Evolutionary conservation across 768 basidiomycete genomes (phyloP), one percentile per base, ranked within the genome.

Genomic region (Hericium alpestre): DNA sequence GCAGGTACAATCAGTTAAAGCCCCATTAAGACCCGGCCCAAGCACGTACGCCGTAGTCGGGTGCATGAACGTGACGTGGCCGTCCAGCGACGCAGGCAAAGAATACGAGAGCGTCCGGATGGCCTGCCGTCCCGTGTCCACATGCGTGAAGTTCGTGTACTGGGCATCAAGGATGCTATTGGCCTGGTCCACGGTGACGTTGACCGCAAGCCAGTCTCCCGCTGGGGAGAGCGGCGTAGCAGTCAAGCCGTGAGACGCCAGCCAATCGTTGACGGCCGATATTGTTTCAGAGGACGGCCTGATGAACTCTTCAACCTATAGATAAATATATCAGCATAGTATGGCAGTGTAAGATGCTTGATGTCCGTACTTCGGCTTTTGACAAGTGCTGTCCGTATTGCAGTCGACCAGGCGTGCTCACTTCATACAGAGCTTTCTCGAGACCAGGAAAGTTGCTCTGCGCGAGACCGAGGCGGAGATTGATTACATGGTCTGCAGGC

Each of bases 51-150:
- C 56, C 16, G 52, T 57, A 1, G 63, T 62, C 3, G 63, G 63
- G 56, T 64, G 63, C 12, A 64, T 52, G 20, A 64, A 55, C 46
- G 58, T 46, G 38, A 64, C 39, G 37, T 58, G 56, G 16, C 54
- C 48, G 38, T 58, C 11, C 10, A 64, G 53, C 20, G 50, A 22
- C 1, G 52, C 54, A 54, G 58, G 57, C 49, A 63, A 2, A 6
- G 27, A 46, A 41, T 46, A 41, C n/a, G 9, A 32, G 49, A 61
- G 20, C 37, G 53, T 46, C 51, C 61, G 25, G 53, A 55, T 25
- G 53, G 53, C 38, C 61, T 57, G 11, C 57, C 47, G 43, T 54
- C 61, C 32, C 40, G 56, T 43, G 53, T 43, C 12, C 53, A 37
- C 40, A 56, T 58, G 37, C 50, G 40, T 22, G 51, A 25, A 54